Conservation (phyloP, 495 filamentous ascomycete species). For the Pseudoneurospora amorphoporcata region DNA sequence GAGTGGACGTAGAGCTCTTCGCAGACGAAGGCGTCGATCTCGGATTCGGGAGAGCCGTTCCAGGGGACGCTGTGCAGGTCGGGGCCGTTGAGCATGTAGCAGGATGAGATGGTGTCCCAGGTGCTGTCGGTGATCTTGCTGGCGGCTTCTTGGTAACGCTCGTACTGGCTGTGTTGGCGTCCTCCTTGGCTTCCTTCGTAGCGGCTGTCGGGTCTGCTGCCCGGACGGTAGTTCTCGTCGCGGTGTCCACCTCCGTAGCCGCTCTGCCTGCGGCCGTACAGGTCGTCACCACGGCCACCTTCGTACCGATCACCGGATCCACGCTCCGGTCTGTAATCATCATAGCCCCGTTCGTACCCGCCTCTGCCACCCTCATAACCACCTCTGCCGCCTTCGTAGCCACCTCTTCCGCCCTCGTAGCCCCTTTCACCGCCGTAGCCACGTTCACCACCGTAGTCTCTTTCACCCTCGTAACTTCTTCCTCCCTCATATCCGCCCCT, state of each 20-base stretch:
- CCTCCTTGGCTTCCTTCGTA: conserved; percentile 12
- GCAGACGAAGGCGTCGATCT: conserved; percentile 81
- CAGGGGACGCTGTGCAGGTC: conserved; percentile 74
- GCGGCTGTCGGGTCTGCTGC: conserved; percentile 3
- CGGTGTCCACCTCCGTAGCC: conserved; percentile 11
- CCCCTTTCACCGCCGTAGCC: conserved; percentile 8
- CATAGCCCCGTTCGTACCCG: conserved; percentile 4
- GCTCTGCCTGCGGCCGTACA: conserved; percentile 5
- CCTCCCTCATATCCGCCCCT: neutral
- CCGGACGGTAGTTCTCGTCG: neutral
- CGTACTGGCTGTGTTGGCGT: conserved; percentile 32
- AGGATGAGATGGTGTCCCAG: conserved; percentile 69
- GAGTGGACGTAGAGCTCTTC: conserved; percentile 93
- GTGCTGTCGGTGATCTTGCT: conserved; percentile 38
- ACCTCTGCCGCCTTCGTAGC: conserved; percentile 15
- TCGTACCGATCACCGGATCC: neutral
- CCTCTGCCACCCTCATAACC: conserved; percentile 2
- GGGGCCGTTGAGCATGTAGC: conserved; percentile 74
- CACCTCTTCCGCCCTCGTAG: neutral
- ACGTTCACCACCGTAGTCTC: neutral
- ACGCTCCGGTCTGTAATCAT: conserved; percentile 1
- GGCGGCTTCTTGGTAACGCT: conserved; percentile 60
- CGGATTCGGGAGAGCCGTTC: conserved; percentile 59
- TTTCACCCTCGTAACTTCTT: too few species aligned
- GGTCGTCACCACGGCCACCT: conserved; percentile 6